phyloP scores from a whole-genome alignment of 108 stramenopile genomes.

The Pseudonitzschia multistriata region DNA sequence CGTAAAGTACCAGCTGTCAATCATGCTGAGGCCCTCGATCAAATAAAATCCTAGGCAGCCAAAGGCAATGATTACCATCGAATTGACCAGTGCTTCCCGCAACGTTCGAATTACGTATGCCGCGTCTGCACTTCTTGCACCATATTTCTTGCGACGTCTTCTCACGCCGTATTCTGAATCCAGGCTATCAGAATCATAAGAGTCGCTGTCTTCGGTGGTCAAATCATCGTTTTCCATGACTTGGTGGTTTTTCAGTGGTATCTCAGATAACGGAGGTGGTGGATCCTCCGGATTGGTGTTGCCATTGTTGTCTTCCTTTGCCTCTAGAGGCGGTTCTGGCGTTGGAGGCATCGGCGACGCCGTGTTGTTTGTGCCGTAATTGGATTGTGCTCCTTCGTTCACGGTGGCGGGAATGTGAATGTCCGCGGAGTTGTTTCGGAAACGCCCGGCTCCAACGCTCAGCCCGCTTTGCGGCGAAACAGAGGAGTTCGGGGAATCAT shows the following conservation, averaged over 20 bases:
- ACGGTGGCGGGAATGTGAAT: constrained; percentile 13
- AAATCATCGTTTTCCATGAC: constrained; percentile 1
- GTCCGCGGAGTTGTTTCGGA: constrained; percentile 2
- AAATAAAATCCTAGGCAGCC: constrained; percentile 83
- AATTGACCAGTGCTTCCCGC: constrained; percentile 74
- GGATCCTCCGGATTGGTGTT: neutral
- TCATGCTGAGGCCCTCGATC: constrained; percentile 68
- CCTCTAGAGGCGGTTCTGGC: neutral
- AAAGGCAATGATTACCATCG: constrained; percentile 71
- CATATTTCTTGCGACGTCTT: constrained; percentile 36
- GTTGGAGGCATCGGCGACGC: neutral
- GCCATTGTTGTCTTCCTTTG: neutral
- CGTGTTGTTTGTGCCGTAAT: neutral
- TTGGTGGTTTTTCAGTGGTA: neutral
- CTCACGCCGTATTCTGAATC: constrained; percentile 11
- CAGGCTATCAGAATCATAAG: constrained; percentile 32
- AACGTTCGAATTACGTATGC: constrained; percentile 82
- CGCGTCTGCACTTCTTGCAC: constrained; percentile 66
- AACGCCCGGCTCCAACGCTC: neutral
- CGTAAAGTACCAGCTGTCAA: constrained; percentile 72
- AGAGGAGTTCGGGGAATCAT: neutral
- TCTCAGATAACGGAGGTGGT: constrained; percentile 1
- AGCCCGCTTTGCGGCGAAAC: neutral
- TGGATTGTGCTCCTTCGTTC: constrained; percentile 7
- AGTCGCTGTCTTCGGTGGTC: constrained; percentile 11